Evolutionary conservation across 352 stramenopile species (phyloP), one percentile per base, ranked within the genome.

Genomic region (Globisporangium abappressorium): DNA sequence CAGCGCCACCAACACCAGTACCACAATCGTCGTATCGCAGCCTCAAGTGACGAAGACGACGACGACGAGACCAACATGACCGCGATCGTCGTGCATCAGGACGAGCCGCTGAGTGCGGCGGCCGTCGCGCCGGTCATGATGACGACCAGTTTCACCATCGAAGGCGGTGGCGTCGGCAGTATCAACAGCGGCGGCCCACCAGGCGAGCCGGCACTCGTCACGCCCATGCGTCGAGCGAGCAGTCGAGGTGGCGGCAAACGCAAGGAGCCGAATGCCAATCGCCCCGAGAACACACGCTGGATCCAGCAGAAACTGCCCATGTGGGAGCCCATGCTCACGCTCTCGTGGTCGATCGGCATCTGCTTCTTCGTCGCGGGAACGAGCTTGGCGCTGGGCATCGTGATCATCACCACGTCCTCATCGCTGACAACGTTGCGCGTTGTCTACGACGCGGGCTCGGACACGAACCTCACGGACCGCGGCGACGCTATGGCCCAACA

Each of bases 321-420:
- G 80, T 93, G 85, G 85, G 81, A 91, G 59, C 83, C 83, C 33
- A 87, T 92, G 65, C 76, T 93, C 53, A 92, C 83, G 9, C 76
- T 93, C 30, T 73, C 77, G 24, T 89, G 75, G 81, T 78, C 79
- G 9, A 87, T 91, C 57, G 69, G 60, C 0, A 81, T 88, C 58
- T 87, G 78, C 54, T 76, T 89, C 24, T 54, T 83, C 2, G 62
- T 88, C 30, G 73, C 75, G 9, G 68, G 57, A 0, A 70, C 77
- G 61, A 87, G 81, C 33, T 74, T 84, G 18, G 71, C 67, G 2
- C 71, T 92, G 8, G 85, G 85, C 11, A 75, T 83, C 38, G 49
- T 72, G 1, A 85, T 93, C 34, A 26, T 87, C 30, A 65, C 77
- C 55, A 79, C 79, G 24, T 91, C 83, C 14, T 69, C 73, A 1